These are phyloP conservation scores for Mycena crocata DNA, from an alignment of 768 basidiomycete species.

Conservation along the genomic window DNA sequence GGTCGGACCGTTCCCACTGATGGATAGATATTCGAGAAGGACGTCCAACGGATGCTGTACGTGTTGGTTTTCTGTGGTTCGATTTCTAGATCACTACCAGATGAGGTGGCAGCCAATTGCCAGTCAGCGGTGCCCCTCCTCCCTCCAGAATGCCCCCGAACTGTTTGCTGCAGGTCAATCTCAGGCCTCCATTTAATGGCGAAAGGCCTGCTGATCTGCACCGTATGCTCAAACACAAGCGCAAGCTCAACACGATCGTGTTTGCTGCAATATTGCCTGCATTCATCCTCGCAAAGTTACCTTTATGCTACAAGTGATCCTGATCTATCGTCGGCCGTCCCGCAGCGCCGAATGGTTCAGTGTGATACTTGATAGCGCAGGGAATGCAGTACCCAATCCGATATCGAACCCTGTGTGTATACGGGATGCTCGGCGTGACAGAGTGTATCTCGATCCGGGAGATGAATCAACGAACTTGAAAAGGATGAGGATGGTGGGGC, in stretches of 20 bases:
- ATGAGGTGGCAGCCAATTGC: background rate
- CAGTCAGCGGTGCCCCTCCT: background rate
- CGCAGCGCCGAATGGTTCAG: background rate
- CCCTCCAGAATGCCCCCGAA: too few relatives aligned
- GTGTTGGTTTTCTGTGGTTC: too few relatives aligned
- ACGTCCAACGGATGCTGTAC: too few relatives aligned
- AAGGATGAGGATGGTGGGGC: too few relatives aligned
- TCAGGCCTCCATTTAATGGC: too few relatives aligned
- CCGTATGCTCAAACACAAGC: slow-evolving; percentile 20
- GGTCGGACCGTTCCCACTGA: slow-evolving; percentile 9
- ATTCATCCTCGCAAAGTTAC: background rate
- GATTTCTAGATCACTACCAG: slow-evolving; percentile 19
- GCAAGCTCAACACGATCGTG: slow-evolving; percentile 29
- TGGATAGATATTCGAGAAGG: slow-evolving; percentile 13
- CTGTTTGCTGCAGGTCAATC: too few relatives aligned
- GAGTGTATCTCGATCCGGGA: too few relatives aligned
- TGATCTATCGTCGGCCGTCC: background rate
- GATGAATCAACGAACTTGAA: too few relatives aligned
- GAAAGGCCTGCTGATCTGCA: slow-evolving; percentile 12
- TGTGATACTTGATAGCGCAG: background rate
- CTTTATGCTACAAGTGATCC: background rate
- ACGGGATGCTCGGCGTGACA: too few relatives aligned
- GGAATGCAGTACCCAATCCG: too few relatives aligned
- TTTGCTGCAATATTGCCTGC: background rate
- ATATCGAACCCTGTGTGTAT: too few relatives aligned